Evolutionary conservation across 805 yeast species (phyloP).

Genomic region (Saccharomycopsis schoenii): DNA sequence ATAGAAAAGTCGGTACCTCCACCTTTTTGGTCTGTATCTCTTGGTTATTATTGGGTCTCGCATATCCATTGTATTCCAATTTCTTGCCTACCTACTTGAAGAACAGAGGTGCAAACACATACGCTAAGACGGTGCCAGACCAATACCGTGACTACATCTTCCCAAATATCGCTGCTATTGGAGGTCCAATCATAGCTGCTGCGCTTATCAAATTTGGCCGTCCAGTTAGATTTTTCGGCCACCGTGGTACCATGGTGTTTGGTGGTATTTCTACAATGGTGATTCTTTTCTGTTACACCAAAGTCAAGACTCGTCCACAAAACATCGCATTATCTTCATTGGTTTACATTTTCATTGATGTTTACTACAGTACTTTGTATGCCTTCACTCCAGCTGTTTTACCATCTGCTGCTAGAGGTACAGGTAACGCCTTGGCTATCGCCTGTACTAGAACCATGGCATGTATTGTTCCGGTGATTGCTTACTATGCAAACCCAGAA

Average conservation of each 20-base stretch:
- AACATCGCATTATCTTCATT: constrained; percentile 38
- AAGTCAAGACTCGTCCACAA: constrained; percentile 42
- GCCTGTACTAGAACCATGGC: constrained; percentile 44
- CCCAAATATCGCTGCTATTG: constrained; percentile 36
- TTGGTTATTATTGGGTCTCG: constrained; percentile 50
- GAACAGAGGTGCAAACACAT: constrained; percentile 37
- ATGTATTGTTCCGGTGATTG: constrained; percentile 48
- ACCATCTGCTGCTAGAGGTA: constrained; percentile 43
- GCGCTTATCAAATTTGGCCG: constrained; percentile 22
- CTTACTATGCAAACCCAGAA: constrained; percentile 35
- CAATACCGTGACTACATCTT: constrained; percentile 39
- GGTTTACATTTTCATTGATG: constrained; percentile 37
- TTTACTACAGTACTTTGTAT: constrained; percentile 49
- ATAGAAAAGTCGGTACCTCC: constrained; percentile 33
- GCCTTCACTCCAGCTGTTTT: constrained; percentile 62
- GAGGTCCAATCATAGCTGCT: constrained; percentile 43
- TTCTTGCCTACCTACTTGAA: constrained; percentile 45
- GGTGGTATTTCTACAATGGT: constrained; percentile 45
- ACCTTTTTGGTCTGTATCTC: constrained; percentile 38
- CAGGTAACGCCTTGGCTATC: constrained; percentile 54
- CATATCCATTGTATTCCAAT: constrained; percentile 48
- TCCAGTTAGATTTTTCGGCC: constrained; percentile 26
- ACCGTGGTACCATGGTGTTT: constrained; percentile 44
- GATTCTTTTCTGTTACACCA: constrained; percentile 50
- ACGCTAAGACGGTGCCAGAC: constrained; percentile 28